These are phyloP conservation scores for Heracleum sosnowskyi DNA, from an alignment of 129 eudicot species.

Conservation along the genomic window DNA sequence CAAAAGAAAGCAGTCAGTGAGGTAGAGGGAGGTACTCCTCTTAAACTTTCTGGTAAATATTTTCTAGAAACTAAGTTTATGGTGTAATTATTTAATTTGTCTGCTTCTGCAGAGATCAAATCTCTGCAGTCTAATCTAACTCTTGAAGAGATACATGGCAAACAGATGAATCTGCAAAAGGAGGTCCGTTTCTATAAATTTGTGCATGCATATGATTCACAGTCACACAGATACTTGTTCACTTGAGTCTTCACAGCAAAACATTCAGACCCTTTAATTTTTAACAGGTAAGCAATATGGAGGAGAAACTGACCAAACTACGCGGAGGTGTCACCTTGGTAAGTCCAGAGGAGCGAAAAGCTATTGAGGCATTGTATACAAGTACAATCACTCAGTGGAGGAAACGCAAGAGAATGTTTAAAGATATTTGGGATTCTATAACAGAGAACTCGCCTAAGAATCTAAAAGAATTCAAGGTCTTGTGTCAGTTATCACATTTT, in stretches of 20 bases:
- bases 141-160: conserved; percentile 63
- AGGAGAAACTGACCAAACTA: conserved; percentile 59
- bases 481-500: not conserved
- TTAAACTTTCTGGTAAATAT: not conserved
- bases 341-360: conserved; percentile 79
- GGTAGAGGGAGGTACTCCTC: conserved; percentile 69
- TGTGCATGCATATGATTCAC: not conserved
- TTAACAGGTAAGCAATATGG: conserved; percentile 65
- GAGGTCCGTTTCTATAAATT: conserved; percentile 36
- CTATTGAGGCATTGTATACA: conserved; percentile 51
- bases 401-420: conserved; percentile 90
- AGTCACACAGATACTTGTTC: conserved; percentile 1
- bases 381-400: conserved; percentile 71
- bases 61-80: not conserved
- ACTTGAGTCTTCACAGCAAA: not conserved
- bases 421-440: conserved; percentile 87
- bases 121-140: conserved; percentile 87
- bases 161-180: conserved; percentile 46
- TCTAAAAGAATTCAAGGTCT: conserved; percentile 76
- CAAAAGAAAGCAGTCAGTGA: conserved; percentile 59
- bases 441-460: conserved; percentile 88
- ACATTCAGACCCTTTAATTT: conserved; percentile 8
- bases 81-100: not conserved
- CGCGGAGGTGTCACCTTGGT: conserved; percentile 88
- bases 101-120: conserved; percentile 53